Conservation (phyloP, 371 early-diverging fungal species). For the Saksenaea oblongispora region DNA sequence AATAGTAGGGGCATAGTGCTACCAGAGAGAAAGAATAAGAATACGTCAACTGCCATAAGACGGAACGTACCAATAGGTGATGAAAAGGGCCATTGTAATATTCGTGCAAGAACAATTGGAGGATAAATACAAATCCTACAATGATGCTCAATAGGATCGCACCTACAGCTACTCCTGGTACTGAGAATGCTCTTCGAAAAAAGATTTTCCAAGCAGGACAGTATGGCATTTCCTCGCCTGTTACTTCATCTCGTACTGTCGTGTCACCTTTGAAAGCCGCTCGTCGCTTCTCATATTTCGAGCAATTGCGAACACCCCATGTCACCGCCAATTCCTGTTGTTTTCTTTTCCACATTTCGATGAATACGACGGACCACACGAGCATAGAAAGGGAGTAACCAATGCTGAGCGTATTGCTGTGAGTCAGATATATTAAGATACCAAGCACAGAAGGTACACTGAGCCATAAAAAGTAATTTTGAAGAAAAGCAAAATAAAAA, state of each 20-base stretch:
- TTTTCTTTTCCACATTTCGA: slow-evolving; percentile 80
- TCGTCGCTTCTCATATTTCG: slow-evolving; percentile 63
- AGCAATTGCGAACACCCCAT: slow-evolving; percentile 78
- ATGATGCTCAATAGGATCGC: slow-evolving; percentile 65
- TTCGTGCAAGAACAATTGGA: slow-evolving; percentile 79
- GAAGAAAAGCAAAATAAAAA: slow-evolving; percentile 90
- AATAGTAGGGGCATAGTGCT: slow-evolving; percentile 74
- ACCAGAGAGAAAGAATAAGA: slow-evolving; percentile 7
- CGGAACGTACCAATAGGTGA: slow-evolving; percentile 33
- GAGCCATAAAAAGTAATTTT: slow-evolving; percentile 81
- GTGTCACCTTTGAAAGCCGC: slow-evolving; percentile 70
- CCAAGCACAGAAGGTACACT: slow-evolving; percentile 69
- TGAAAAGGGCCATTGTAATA: slow-evolving; percentile 82
- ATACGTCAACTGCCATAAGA: background rate
- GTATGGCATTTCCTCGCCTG: slow-evolving; percentile 73
- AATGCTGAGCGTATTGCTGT: slow-evolving; percentile 56
- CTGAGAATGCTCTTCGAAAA: slow-evolving; percentile 56
- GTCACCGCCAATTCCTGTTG: slow-evolving; percentile 68
- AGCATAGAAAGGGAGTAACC: slow-evolving; percentile 68
- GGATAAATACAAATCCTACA: slow-evolving; percentile 68
- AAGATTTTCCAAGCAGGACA: slow-evolving; percentile 73
- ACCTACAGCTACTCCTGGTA: slow-evolving; percentile 65
- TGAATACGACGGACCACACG: slow-evolving; percentile 74
- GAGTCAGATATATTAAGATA: slow-evolving; percentile 55
- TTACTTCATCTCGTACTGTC: slow-evolving; percentile 62